Percentiles rank a stretch among this genome's conserved stretches.
Conservation (phyloP, 495 filamentous ascomycete genomes). For the Hypoxylon intermedium region DNA sequence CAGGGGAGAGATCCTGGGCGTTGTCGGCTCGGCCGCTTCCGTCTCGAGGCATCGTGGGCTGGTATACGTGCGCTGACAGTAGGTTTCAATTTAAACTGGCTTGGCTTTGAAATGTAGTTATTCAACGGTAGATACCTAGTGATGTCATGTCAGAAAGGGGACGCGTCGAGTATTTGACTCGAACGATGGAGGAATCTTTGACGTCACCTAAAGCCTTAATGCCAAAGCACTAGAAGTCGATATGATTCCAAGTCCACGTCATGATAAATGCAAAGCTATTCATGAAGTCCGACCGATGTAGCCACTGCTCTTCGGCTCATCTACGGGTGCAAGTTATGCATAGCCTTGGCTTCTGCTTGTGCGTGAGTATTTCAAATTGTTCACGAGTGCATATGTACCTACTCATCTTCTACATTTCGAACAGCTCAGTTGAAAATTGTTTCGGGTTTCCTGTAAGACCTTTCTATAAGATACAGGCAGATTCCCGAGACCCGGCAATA, state of each 20-base stretch:
- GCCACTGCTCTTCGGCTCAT: too few relatives aligned
- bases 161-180: not conserved
- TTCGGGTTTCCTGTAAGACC: too few relatives aligned
- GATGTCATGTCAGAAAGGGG: not conserved
- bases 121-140: too few relatives aligned
- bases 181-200: not conserved
- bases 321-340: too few relatives aligned
- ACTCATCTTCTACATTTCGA: too few relatives aligned
- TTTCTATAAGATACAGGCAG: too few relatives aligned
- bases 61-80: not conserved
- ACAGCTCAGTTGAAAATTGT: too few relatives aligned
- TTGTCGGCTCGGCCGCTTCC: constrained; percentile 49
- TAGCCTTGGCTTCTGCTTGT: too few relatives aligned
- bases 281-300: too few relatives aligned
- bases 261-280: not conserved
- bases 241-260: not conserved
- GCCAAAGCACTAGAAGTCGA: not conserved
- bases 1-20: constrained; percentile 34
- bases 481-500: too few relatives aligned
- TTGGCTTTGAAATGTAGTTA: not conserved
- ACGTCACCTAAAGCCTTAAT: not conserved
- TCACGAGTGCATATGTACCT: too few relatives aligned
- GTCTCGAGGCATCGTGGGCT: constrained; percentile 45
- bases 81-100: not conserved
- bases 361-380: too few relatives aligned